Evolutionary conservation across 2,329 filamentous ascomycete genomes (phyloP), one percentile per base, ranked within the genome.

Genomic region (Sclerotinia sclerotiorum): DNA sequence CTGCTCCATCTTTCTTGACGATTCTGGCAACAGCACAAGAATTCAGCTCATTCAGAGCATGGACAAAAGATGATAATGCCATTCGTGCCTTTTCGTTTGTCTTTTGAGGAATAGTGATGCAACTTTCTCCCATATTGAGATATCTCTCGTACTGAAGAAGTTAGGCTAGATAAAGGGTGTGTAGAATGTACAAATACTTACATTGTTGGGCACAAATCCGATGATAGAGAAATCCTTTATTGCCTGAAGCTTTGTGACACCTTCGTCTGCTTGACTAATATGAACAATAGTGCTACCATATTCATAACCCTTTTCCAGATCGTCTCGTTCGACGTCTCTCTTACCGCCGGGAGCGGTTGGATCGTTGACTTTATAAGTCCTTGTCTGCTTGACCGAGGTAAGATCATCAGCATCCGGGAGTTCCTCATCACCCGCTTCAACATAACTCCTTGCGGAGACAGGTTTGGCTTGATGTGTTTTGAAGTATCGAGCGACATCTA

Each of bases 261-360:
- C 93, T 77, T 90, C 86, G 74, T 99, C 94, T 0, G 90, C 90
- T 73, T 94, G 89, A 72, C 88, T 92, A 73, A 99, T 97, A 73
- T 91, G 89, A 1, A 99, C 94, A 2, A 92, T 93, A 0, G 94
- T 97, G 68, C 93, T 87, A 57, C 95, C 95, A 77, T 99, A 99
- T 76, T 93, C 89, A 76, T 94, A 99, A 0, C 95, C 95, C 78
- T 93, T 97, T n/a, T 92, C 92, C 49, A 99, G 84, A 21, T 92
- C 87, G 19, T 97, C 93, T 69, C 88, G 88, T 39, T 91, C 87
- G 35, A 99, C 88, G 65, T 97, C 92, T 66, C 84, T 85, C 80
- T 94, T 97, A 17, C 91, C 91, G 21, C 92, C 93, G 0, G 90
- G 88, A 0, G 88, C 88, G 51, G 85, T 82, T 6, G 90, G 85